Evolutionary conservation across 2,329 filamentous ascomycete species (phyloP).

Genomic region (Talaromyces piceae): DNA sequence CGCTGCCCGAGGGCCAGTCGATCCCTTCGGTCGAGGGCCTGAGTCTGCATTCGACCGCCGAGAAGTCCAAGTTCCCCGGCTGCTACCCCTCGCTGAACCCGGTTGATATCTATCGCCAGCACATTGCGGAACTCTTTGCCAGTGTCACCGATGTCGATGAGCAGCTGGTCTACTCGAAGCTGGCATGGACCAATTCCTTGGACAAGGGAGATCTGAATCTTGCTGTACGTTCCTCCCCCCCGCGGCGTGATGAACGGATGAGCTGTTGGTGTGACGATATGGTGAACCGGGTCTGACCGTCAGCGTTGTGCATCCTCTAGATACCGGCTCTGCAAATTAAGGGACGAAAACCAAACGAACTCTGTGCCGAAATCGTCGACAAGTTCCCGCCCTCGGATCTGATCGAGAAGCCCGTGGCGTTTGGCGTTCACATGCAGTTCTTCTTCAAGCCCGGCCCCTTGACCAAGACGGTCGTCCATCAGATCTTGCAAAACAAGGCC

Average conservation of each 20-base stretch:
- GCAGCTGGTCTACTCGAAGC: slow-evolving; percentile 31
- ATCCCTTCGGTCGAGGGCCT: slow-evolving; percentile 28
- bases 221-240: slow-evolving; percentile 25
- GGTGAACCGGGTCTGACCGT: neutral
- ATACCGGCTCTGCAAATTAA: slow-evolving; percentile 41
- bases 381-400: slow-evolving; percentile 54
- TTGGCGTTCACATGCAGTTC: slow-evolving; percentile 57
- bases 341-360: slow-evolving; percentile 52
- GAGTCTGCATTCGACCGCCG: slow-evolving; percentile 32
- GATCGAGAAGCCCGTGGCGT: slow-evolving; percentile 47
- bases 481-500: slow-evolving; percentile 50
- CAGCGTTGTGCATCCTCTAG: slow-evolving; percentile 8
- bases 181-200: slow-evolving; percentile 39
- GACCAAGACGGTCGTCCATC: slow-evolving; percentile 50
- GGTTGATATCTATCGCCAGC: slow-evolving; percentile 39
- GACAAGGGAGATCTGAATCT: slow-evolving; percentile 42
- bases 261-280: neutral
- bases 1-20: slow-evolving; percentile 18
- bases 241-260: too few species aligned
- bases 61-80: slow-evolving; percentile 33
- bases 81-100: slow-evolving; percentile 40
- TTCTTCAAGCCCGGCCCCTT: slow-evolving; percentile 56
- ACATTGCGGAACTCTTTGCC: slow-evolving; percentile 37
- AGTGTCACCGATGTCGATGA: slow-evolving; percentile 32
- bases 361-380: slow-evolving; percentile 48